Conservation (phyloP, 768 basidiomycete genomes). For the Leccinum uliginosum region DNA sequence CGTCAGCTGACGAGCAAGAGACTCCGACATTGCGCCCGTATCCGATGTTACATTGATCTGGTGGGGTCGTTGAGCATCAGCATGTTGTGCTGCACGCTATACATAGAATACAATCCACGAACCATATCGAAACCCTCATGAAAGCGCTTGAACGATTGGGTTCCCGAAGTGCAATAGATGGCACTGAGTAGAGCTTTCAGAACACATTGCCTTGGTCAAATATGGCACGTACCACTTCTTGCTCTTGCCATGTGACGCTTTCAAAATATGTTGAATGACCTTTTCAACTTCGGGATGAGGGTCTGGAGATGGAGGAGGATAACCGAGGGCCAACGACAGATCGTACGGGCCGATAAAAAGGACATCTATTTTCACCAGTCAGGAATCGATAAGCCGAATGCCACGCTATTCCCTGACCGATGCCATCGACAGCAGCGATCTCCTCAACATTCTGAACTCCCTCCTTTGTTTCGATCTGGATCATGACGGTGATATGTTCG, state of each 20-base stretch:
- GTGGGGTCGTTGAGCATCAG: background rate
- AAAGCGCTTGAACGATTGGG: slow-evolving; percentile 40
- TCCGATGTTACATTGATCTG: slow-evolving; percentile 51
- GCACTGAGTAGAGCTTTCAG: slow-evolving; percentile 31
- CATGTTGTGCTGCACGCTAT: background rate
- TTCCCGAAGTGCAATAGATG: slow-evolving; percentile 44
- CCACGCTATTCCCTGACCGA: slow-evolving; percentile 39
- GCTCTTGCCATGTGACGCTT: slow-evolving; percentile 44
- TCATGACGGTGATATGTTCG: slow-evolving; percentile 49
- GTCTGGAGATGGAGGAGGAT: slow-evolving; percentile 57
- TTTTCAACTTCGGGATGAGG: slow-evolving; percentile 62
- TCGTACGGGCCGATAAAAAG: slow-evolving; percentile 68
- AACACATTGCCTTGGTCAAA: background rate
- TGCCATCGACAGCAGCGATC: slow-evolving; percentile 58
- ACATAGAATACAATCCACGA: slow-evolving; percentile 10
- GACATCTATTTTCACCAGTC: slow-evolving; percentile 33
- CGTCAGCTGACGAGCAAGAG: slow-evolving; percentile 18
- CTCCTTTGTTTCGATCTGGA: slow-evolving; percentile 65
- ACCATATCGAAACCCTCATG: slow-evolving; percentile 53
- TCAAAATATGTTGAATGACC: slow-evolving; percentile 50
- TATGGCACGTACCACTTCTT: slow-evolving; percentile 58
- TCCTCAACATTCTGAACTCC: slow-evolving; percentile 55
- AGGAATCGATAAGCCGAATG: background rate
- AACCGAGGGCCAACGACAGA: slow-evolving; percentile 59
- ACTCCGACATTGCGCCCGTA: slow-evolving; percentile 40